phyloP scores from a whole-genome alignment of 139 green algal genomes.

The Axilococcus clingmanii region DNA sequence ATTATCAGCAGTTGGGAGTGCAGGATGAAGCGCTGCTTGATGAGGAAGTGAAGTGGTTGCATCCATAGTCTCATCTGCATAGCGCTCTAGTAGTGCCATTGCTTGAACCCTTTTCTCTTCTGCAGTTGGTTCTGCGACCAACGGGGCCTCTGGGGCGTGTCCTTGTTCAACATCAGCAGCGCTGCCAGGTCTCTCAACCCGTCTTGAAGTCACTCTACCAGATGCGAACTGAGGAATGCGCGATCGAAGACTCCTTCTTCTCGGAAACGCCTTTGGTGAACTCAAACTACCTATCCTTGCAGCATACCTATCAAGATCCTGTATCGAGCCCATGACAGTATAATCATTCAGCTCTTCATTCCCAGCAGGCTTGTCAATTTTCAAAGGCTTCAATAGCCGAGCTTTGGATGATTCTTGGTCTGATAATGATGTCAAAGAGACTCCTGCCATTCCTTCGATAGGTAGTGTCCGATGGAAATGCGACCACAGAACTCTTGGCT shows the following conservation, averaged over 20 bases:
- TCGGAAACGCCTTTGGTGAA: too few species aligned
- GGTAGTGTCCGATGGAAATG: conserved; percentile 33
- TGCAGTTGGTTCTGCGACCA: too few species aligned
- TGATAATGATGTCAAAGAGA: neutral
- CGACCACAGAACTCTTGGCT: conserved; percentile 26
- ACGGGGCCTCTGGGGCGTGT: too few species aligned
- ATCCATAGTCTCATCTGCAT: conserved; percentile 14
- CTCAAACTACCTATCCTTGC: neutral
- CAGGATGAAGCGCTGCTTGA: conserved; percentile 21
- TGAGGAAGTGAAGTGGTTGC: conserved; percentile 23
- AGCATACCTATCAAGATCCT: conserved; percentile 9
- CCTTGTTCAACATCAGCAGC: too few species aligned
- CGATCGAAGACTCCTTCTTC: too few species aligned
- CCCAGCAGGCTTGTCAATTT: neutral
- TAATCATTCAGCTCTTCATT: conserved; percentile 3
- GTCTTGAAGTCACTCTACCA: too few species aligned
- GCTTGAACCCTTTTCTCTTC: neutral
- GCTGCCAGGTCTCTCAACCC: too few species aligned
- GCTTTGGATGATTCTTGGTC: neutral
- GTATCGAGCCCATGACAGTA: conserved; percentile 5
- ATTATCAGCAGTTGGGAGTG: conserved; percentile 13
- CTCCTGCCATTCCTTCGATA: neutral
- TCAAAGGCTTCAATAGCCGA: neutral
- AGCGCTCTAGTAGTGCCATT: conserved; percentile 4
- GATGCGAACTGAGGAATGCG: too few species aligned